These are phyloP conservation scores for Fusarium humuli DNA, from an alignment of 2,329 filamentous ascomycete genomes.

Conservation along the genomic window DNA sequence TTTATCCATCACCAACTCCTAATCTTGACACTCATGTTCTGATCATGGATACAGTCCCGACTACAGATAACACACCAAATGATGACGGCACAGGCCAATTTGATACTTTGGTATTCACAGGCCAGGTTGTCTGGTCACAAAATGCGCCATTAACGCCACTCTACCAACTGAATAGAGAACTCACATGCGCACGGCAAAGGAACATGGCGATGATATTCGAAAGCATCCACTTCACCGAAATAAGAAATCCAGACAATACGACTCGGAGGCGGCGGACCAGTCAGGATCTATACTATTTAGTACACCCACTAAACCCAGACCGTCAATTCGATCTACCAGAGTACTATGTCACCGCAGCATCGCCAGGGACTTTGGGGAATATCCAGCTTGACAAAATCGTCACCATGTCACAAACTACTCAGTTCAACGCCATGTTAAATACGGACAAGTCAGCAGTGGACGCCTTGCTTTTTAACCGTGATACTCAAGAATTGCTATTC, in stretches of 20 bases:
- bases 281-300: constrained; percentile 29
- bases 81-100: neutral
- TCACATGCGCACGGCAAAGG: constrained; percentile 11
- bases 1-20: neutral
- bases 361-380: constrained; percentile 19
- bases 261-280: neutral
- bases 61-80: neutral
- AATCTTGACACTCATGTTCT: neutral
- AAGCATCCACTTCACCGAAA: constrained; percentile 3
- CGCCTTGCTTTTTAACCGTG: constrained; percentile 1
- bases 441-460: constrained; percentile 14
- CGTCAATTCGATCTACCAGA: neutral
- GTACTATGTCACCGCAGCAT: constrained; percentile 32
- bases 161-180: constrained; percentile 25
- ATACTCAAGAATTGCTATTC: constrained; percentile 6
- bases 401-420: rapidly evolving
- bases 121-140: constrained; percentile 11
- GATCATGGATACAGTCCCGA: neutral
- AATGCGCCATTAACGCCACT: constrained; percentile 1
- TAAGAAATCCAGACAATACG: neutral
- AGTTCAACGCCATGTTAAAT: constrained; percentile 23
- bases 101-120: constrained; percentile 12
- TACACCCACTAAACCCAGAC: neutral
- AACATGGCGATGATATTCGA: constrained; percentile 25
- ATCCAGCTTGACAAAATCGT: neutral